These are phyloP conservation scores for Botrytis hyacinthi DNA, from an alignment of 2,329 filamentous ascomycete genomes.

Conservation along the genomic window DNA sequence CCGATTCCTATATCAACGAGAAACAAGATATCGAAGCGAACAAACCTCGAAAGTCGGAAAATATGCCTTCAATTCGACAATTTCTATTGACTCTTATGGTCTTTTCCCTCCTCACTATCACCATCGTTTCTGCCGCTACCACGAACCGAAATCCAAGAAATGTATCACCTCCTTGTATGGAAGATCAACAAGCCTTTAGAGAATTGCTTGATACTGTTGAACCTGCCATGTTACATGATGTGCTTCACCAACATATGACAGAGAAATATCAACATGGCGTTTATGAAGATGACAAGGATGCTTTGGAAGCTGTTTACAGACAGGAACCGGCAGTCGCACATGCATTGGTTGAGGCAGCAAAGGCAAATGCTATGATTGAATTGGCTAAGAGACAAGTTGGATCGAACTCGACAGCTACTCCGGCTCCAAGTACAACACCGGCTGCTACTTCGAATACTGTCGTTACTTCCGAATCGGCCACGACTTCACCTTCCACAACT, in stretches of 20 bases:
- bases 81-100: slow-evolving; percentile 41
- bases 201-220: slow-evolving; percentile 56
- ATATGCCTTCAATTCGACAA: slow-evolving; percentile 43
- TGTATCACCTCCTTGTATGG: slow-evolving; percentile 16
- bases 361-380: slow-evolving; percentile 20
- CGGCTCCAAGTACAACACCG: slow-evolving; percentile 1
- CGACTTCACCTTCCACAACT: neutral
- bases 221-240: slow-evolving; percentile 60
- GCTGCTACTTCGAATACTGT: slow-evolving; percentile 15
- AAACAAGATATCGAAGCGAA: slow-evolving; percentile 20
- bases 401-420: slow-evolving; percentile 20
- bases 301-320: slow-evolving; percentile 60
- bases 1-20: slow-evolving; percentile 12
- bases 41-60: slow-evolving; percentile 24
- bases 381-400: slow-evolving; percentile 59
- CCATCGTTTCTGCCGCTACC: slow-evolving; percentile 39
- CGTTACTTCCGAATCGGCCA: neutral
- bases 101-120: slow-evolving; percentile 39
- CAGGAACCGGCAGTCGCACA: slow-evolving; percentile 61
- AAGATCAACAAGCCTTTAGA: slow-evolving; percentile 46
- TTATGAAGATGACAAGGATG: slow-evolving; percentile 61
- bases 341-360: slow-evolving; percentile 60
- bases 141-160: slow-evolving; percentile 26
- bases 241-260: slow-evolving; percentile 62
- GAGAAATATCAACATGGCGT: slow-evolving; percentile 67